Evolutionary conservation across 2,329 filamentous ascomycete genomes (phyloP).

Genomic region (Fusarium sp.): DNA sequence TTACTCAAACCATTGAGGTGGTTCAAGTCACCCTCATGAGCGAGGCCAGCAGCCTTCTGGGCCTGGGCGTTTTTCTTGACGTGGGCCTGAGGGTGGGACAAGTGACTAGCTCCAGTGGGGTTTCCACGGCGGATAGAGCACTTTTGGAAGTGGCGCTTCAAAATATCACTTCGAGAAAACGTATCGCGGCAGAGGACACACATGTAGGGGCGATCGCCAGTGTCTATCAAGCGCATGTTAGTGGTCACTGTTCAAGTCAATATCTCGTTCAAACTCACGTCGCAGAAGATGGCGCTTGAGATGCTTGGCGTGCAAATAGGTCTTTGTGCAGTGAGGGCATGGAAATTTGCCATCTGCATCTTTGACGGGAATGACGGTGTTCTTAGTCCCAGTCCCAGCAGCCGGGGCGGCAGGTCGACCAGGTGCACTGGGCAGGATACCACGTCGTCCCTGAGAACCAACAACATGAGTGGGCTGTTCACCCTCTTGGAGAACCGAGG

Average conservation of each 20-base stretch:
- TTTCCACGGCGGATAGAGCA: constrained; percentile 97
- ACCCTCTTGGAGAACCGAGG: constrained; percentile 68
- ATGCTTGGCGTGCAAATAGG: constrained; percentile 97
- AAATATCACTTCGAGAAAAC: constrained; percentile 96
- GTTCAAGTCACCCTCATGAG: constrained; percentile 69
- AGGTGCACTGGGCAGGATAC: constrained; percentile 91
- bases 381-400: constrained; percentile 81
- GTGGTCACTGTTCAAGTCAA: constrained; percentile 30
- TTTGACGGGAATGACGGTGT: constrained; percentile 89
- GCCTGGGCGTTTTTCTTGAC: constrained; percentile 81
- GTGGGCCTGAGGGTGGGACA: constrained; percentile 93
- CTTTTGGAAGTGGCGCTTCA: constrained; percentile 99
- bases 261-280: constrained; percentile 78
- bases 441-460: constrained; percentile 92
- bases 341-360: constrained; percentile 98
- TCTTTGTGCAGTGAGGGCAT: constrained; percentile 98
- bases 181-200: constrained; percentile 98
- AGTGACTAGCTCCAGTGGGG: constrained; percentile 92
- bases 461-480: constrained; percentile 91
- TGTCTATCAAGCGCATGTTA: constrained; percentile 74
- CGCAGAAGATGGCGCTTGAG: constrained; percentile 95
- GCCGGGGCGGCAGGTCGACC: constrained; percentile 85
- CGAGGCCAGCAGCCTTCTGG: constrained; percentile 69
- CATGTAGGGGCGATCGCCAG: constrained; percentile 97
- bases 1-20: constrained; percentile 75